Evolutionary conservation across 495 filamentous ascomycete genomes (phyloP).

Genomic region (Saxophila tyrrhenica): DNA sequence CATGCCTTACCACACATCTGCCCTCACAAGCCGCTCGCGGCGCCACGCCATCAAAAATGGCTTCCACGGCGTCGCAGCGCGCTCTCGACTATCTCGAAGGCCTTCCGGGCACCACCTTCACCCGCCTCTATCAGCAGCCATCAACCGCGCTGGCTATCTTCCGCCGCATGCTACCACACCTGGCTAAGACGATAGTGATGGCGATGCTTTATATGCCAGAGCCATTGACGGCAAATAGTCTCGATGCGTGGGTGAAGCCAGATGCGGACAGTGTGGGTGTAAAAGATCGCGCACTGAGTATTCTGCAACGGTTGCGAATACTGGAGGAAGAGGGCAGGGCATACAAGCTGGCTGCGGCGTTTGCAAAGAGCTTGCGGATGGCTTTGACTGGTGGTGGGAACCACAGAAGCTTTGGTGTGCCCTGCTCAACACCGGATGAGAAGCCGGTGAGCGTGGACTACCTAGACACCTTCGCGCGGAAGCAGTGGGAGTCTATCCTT

Average conservation of each 20-base stretch:
- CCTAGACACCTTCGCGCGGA: constrained; percentile 76
- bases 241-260: constrained; percentile 73
- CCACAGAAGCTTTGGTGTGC: constrained; percentile 81
- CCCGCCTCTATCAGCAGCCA: constrained; percentile 85
- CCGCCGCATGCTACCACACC: constrained; percentile 85
- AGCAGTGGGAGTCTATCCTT: constrained; percentile 89
- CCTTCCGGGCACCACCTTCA: constrained; percentile 78
- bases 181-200: constrained; percentile 94
- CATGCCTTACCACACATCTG: not conserved
- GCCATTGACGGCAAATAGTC: constrained; percentile 59
- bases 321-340: constrained; percentile 45
- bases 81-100: constrained; percentile 80
- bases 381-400: constrained; percentile 78
- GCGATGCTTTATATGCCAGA: constrained; percentile 76
- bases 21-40: not conserved
- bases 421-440: constrained; percentile 49
- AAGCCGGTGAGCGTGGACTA: constrained; percentile 49
- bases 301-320: constrained; percentile 75
- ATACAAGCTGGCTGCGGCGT: constrained; percentile 61
- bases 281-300: constrained; percentile 67
- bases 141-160: constrained; percentile 93
- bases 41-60: constrained; percentile 5
- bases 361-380: constrained; percentile 63
- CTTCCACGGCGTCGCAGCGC: constrained; percentile 39
- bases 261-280: constrained; percentile 47